Evolutionary conservation across 2,329 filamentous ascomycete species (phyloP), one percentile per base, ranked within the genome.

Genomic region (Fusarium fracticaudum): DNA sequence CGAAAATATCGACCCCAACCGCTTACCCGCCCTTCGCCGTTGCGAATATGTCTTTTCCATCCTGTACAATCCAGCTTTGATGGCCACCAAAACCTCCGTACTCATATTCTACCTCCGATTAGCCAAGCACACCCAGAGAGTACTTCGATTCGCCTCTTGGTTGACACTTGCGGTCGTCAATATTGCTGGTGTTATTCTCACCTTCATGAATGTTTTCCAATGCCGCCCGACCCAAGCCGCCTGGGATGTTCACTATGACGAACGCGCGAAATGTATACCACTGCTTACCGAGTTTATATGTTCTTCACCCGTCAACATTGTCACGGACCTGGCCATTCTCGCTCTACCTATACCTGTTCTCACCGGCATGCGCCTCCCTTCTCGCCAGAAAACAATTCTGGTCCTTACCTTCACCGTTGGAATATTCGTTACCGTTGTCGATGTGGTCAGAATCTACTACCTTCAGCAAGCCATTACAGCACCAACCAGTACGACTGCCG

Each of bases 31-130:
- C 3, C 84, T 95, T 71, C 88, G 91, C 65, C 85, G 84, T 57
- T 87, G 85, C 75, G 88, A 92, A 87, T 92, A 92, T 83, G 87
- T 87, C 65, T 91, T 92, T 76, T 91, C 90, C 12, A 86, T 92
- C 43, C 80, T 92, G 45, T 73, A 95, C 91, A 97, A 98, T 79
- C 95, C 95, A 18, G 92, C 94, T 8, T 86, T 98, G 64, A 97
- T 97, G 94, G 91, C 93, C 6, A 94, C 94, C 58, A 98, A 98
- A 84, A 95, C 94, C 0, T 97, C 94, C n/a, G 94, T 98, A 77
- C 87, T 98, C 66, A 88, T 96, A 60, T 98, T 98, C 82, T 98
- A 97, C 83, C 87, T 98, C 57, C 92, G 92, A 45, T 87, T 98
- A 54, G 93, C 94, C 33, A 92, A 92, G 77, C 93, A 94, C 67